Conservation (phyloP, 495 filamentous ascomycete genomes). For the Barbatosphaeria neglecta region DNA sequence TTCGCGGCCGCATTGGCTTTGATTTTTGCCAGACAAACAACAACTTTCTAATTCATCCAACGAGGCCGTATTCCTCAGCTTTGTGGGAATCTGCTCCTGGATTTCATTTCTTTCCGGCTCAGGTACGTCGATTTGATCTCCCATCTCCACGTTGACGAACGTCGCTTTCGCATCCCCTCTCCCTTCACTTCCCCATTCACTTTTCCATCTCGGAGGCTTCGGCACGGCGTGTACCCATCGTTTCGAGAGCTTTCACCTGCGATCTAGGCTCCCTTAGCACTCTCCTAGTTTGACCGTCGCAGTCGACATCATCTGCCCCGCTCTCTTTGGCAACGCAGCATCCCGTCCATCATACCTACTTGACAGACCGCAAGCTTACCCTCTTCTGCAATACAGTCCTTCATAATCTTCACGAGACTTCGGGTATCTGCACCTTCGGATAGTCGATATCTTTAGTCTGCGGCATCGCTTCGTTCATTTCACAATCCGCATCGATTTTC, state of each 20-base stretch:
- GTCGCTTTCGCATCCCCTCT: too few relatives aligned
- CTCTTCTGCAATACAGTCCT: background rate
- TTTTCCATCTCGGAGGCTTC: too few relatives aligned
- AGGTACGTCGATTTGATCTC: background rate
- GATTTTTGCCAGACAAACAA: background rate
- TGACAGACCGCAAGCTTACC: background rate
- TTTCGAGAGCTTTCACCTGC: too few relatives aligned
- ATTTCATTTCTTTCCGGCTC: background rate
- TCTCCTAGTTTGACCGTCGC: too few relatives aligned
- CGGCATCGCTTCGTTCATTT: conserved; percentile 2
- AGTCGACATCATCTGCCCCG: background rate
- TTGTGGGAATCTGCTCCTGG: too few relatives aligned
- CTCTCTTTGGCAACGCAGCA: background rate
- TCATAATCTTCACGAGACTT: background rate
- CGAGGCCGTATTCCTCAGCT: background rate
- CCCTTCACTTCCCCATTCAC: too few relatives aligned
- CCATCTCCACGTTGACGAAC: background rate
- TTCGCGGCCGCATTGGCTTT: background rate
- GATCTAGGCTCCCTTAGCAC: too few relatives aligned
- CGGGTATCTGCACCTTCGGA: background rate
- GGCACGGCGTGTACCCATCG: too few relatives aligned
- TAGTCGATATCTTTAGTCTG: background rate
- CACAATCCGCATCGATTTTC: background rate
- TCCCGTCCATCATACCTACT: background rate
- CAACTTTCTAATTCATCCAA: background rate